Base-by-base conservation (phyloP, 2,329 filamentous ascomycete species). In the Fusarium sp. region DNA sequence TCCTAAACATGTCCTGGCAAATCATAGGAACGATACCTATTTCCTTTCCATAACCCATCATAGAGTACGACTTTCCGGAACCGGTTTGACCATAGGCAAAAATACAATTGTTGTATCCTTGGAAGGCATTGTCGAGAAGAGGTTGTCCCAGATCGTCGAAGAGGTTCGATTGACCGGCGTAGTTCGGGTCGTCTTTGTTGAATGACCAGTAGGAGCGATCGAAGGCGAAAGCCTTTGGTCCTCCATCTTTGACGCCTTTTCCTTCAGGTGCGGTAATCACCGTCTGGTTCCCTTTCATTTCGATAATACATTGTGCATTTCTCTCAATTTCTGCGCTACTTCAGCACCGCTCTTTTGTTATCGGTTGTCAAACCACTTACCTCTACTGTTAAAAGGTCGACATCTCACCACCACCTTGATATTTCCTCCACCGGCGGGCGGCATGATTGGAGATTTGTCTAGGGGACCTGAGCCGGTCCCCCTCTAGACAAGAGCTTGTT, bases 401-500 rank as follows among this genome's bases (percentile, higher is more conserved):
- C 92, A 91, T 83, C 96, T 90, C 85, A 99, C 96, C 85, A 99
- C 96, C 84, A 99, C 96, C 90, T 99, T 99, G 81, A 99, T 99
- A 79, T 99, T 99, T 78, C 96, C 94, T 83, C 92, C 94, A 77
- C 92, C 92, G 74, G 87, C 83, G 65, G 84, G 79, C 72, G 80
- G 75, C 80, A 81, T 81, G 75, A 55, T 70, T 74, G 72, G 71
- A 67, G 61, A 58, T 62, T 65, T 61, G 70, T 69, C 70, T 67
- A 72, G 78, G 79, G 79, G 79, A 79, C 78, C 79, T 65, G 65
- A 50, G 60, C 38, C 71, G 78, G 79, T 76, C 77, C 78, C 78
- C 78, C 79, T 74, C 56, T 64, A 47, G 71, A 55, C 59, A 56
- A 54, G 57, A 58, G 54, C 57, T 70, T 74, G 62, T 64, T 65